phyloP scores from a whole-genome alignment of 208 protist species.

The Trypanosoma grayi region DNA sequence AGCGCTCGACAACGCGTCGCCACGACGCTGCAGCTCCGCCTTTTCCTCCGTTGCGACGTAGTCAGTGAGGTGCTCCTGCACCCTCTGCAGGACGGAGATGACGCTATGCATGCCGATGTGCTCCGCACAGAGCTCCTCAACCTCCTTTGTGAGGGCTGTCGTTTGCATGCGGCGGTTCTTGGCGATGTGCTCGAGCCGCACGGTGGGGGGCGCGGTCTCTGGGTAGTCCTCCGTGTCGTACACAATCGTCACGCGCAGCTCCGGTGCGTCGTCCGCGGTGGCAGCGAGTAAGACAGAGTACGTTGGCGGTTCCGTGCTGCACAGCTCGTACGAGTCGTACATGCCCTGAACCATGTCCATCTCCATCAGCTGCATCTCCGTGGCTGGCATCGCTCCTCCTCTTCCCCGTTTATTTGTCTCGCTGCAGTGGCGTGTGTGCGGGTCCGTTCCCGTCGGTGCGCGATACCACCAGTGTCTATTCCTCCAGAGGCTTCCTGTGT shows the following conservation, averaged over 20 bases:
- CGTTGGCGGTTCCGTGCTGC: conserved; percentile 66
- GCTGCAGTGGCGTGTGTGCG: not conserved
- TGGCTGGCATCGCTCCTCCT: conserved; percentile 50
- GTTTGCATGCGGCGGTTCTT: conserved; percentile 72
- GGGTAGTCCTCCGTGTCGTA: conserved; percentile 77
- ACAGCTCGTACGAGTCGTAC: conserved; percentile 82
- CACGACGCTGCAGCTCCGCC: conserved; percentile 59
- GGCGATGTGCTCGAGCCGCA: conserved; percentile 60
- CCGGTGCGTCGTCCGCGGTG: conserved; percentile 56
- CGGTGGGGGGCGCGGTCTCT: conserved; percentile 45
- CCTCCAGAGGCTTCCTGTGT: not conserved
- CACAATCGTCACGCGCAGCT: conserved; percentile 77
- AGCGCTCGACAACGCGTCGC: conserved; percentile 53
- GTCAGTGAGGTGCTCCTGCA: conserved; percentile 66
- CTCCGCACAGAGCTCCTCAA: conserved; percentile 57
- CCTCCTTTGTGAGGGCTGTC: conserved; percentile 48
- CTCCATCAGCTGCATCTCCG: conserved; percentile 88
- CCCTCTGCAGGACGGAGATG: conserved; percentile 66
- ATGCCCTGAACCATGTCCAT: conserved; percentile 91
- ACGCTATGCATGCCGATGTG: conserved; percentile 76
- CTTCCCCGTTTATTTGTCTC: conserved; percentile 1
- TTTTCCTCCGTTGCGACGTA: conserved; percentile 66
- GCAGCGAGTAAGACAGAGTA: conserved; percentile 73
- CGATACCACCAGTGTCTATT: not conserved
- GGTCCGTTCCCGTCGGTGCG: not conserved